These are phyloP conservation scores for Papiliotrema fonsecae DNA, from an alignment of 1,284 basidiomycete genomes.

Conservation along the genomic window DNA sequence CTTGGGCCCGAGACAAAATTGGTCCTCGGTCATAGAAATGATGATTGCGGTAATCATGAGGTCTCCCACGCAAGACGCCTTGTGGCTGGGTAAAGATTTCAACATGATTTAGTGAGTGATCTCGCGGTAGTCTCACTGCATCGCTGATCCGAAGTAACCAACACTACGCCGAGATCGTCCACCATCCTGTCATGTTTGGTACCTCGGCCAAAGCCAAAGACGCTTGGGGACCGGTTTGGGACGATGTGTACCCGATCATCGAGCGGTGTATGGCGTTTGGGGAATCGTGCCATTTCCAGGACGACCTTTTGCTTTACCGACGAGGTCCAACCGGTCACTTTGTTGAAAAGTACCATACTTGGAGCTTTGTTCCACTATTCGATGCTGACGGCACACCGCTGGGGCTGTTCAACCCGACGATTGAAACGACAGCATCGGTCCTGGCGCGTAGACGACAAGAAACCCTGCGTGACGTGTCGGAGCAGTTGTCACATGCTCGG, in stretches of 20 bases:
- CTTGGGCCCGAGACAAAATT: conserved; percentile 25
- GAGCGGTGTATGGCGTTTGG: conserved; percentile 8
- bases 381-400: conserved; percentile 23
- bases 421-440: conserved; percentile 30
- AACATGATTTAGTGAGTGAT: conserved; percentile 31
- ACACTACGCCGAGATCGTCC: conserved; percentile 16
- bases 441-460: conserved; percentile 27
- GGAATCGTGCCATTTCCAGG: conserved; percentile 14
- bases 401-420: conserved; percentile 31
- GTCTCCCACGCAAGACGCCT: conserved; percentile 20
- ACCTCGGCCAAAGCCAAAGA: neutral
- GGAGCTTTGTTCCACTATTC: conserved; percentile 32
- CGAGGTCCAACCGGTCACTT: conserved; percentile 17
- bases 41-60: conserved; percentile 25
- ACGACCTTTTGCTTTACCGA: conserved; percentile 27
- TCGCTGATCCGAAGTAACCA: conserved; percentile 23
- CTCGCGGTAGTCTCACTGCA: neutral
- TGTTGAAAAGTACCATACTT: conserved; percentile 34
- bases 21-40: conserved; percentile 26
- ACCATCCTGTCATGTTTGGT: neutral
- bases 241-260: neutral
- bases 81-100: conserved; percentile 36
- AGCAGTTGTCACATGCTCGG: conserved; percentile 22
- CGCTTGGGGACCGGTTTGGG: conserved; percentile 1
- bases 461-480: conserved; percentile 30